phyloP scores from a whole-genome alignment of 441 rosid genomes.

The Rhodomyrtus psidioides region DNA sequence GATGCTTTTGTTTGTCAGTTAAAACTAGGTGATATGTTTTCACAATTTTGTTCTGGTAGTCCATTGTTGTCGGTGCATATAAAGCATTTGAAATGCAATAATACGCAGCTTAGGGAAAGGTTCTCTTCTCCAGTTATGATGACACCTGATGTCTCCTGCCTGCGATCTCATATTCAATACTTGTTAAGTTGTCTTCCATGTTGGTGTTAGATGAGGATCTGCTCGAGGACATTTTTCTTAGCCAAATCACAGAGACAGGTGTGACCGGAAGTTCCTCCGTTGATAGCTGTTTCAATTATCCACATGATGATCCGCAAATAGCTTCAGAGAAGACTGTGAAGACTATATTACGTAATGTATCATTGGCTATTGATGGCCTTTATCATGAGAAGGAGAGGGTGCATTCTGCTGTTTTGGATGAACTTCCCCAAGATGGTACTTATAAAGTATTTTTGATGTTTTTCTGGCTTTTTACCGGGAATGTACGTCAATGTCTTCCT shows the following conservation, averaged over 20 bases:
- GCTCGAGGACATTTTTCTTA: constrained; percentile 48
- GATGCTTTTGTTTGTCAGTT: not conserved
- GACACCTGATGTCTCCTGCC: not conserved
- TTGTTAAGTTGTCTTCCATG: constrained; percentile 14
- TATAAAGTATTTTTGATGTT: not conserved
- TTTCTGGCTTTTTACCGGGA: not conserved
- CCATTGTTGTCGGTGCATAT: not conserved
- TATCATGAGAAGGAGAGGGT: constrained; percentile 59
- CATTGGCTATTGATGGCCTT: constrained; percentile 39
- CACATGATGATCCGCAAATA: constrained; percentile 33
- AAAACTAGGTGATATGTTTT: not conserved
- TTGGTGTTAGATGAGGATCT: constrained; percentile 38
- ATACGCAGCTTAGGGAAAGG: not conserved
- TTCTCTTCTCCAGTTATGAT: not conserved
- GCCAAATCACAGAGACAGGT: constrained; percentile 69
- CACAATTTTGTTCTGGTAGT: not conserved
- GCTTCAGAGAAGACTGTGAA: constrained; percentile 30
- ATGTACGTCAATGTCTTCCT: not conserved
- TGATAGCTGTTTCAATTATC: constrained; percentile 27
- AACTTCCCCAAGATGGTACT: constrained; percentile 45
- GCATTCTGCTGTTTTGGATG: constrained; percentile 38
- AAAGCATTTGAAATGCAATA: not conserved
- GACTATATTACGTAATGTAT: constrained; percentile 39
- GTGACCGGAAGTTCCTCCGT: constrained; percentile 76
- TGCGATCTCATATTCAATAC: constrained; percentile 3